Evolutionary conservation across 352 stramenopile genomes (phyloP), one percentile per base, ranked within the genome.

Genomic region (Pythium phragmiticola): DNA sequence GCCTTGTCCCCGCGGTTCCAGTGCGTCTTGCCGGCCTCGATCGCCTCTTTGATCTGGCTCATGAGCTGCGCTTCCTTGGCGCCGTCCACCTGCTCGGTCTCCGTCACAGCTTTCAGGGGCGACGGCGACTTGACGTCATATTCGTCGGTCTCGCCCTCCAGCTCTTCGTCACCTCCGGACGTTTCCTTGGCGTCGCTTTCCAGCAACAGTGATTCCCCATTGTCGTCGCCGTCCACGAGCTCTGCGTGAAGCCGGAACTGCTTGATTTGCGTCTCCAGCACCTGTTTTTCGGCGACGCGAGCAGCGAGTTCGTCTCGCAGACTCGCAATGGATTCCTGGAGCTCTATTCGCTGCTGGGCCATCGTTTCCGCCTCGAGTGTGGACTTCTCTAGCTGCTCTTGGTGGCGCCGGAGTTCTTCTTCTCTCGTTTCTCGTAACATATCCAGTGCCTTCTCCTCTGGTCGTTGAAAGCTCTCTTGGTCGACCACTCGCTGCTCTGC

Each of bases 1-100:
- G 65, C 69, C 58, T 90, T 90, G 65, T 94, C 83, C 0, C 85
- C 85, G 12, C 76, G 76, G 59, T 94, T 94, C 65, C 88, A 94
- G 49, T 86, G 77, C 16, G 69, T 58, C 59, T 90, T 92, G 8
- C 85, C 83, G 11, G 75, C 72, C 57, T 84, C 72, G 26, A 94
- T 72, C 0, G 80, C 74, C 17, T 86, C 68, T 7, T 63, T 65
- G 46, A 91, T 76, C 50, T 76, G 39, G 14, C 72, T 48, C 7
- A 83, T 57, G 17, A 89, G 54, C 60, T 86, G 75, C 21, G 68
- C 69, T n/a, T 87, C 82, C n/a, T 80, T 67, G n/a, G 66, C 76
- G 16, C 77, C 68, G 33, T 78, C 67, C 0, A 60, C 36, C 4
- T 36, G 63, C 56, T 88, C 70, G 17, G 68, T 51, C 2, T 70